Evolutionary conservation across 2,329 filamentous ascomycete species (phyloP).

Genomic region (Alternaria triticina): DNA sequence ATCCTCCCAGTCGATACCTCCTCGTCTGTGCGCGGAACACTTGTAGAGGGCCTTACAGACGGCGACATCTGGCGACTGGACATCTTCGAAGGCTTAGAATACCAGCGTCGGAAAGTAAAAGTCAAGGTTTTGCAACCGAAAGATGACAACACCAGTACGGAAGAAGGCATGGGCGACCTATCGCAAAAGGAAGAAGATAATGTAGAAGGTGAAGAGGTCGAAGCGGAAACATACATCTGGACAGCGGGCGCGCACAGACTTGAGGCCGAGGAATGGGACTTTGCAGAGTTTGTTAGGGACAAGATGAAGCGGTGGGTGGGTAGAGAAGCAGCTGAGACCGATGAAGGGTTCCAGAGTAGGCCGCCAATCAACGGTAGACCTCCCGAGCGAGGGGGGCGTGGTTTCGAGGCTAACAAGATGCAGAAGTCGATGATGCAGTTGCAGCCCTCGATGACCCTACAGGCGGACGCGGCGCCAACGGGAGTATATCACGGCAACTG

Average conservation of each 20-base stretch:
- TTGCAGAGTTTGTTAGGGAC: slow-evolving; percentile 78
- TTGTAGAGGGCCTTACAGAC: slow-evolving; percentile 78
- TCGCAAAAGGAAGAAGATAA: slow-evolving; percentile 34
- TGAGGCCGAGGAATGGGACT: slow-evolving; percentile 85
- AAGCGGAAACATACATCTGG: slow-evolving; percentile 61
- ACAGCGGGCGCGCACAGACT: slow-evolving; percentile 56
- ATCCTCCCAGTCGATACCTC: slow-evolving; percentile 58
- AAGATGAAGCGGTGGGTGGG: slow-evolving; percentile 70
- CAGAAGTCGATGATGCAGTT: slow-evolving; percentile 56
- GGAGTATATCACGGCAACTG: slow-evolving; percentile 49
- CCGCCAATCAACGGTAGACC: slow-evolving; percentile 29
- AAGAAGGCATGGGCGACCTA: slow-evolving; percentile 29
- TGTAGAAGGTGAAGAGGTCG: slow-evolving; percentile 48
- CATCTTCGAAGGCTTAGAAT: slow-evolving; percentile 80
- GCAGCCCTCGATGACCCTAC: slow-evolving; percentile 51
- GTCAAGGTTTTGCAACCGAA: slow-evolving; percentile 51
- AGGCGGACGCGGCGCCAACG: slow-evolving; percentile 52
- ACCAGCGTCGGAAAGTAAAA: slow-evolving; percentile 61
- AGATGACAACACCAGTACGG: slow-evolving; percentile 6
- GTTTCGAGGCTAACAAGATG: slow-evolving; percentile 4
- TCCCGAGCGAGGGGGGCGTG: neutral
- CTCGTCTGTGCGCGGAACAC: slow-evolving; percentile 69
- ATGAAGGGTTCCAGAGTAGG: slow-evolving; percentile 56
- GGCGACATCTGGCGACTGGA: slow-evolving; percentile 79
- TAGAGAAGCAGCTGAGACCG: slow-evolving; percentile 49